Base-by-base conservation (phyloP, 352 stramenopile genomes). In the Globisporangium takayamanum region DNA sequence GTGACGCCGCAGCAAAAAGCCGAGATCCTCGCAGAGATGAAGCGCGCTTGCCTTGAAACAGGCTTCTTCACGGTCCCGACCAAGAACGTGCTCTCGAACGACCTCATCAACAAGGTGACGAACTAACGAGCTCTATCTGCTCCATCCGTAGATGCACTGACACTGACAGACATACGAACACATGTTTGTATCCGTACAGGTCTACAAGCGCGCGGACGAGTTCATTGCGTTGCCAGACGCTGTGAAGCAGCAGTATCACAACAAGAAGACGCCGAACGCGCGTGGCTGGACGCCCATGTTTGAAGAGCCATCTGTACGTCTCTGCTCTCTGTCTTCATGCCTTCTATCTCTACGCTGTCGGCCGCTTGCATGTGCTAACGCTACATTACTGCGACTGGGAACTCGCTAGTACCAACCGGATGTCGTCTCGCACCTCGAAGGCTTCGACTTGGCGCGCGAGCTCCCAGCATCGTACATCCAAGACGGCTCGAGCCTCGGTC, bases 31-130 rank as follows among this genome's bases (percentile, higher is more conserved):
- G 64, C 62, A 0, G 68, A 76, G 14, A 90, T 92, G 71, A 77
- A 75, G 57, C 52, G 45, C 18, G 80, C 80, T 18, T 90, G 80
- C 44, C 26, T 85, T 14, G 62, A 75, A 8, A 80, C 76, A 7
- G 83, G 83, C 16, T 92, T 92, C 68, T 92, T 92, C 70, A 89
- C 80, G 16, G 75, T 92, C 44, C 83, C 83, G n/a, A 82, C 74
- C 3, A 68, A 77, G 49, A 73, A 64, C 22, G 74, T 92, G 41
- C 58, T 92, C 18, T 57, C 78, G 5, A 66, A 60, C 22, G 54
- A 72, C n/a, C 67, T 90, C 33, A 69, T 92, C 42, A 41, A 64
- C 55, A 76, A 74, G 66, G 74, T 84, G 20, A 20, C 41, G 41
- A 46, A 18, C 41, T 8, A 20, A 46, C 15, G 5, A 18, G 41